phyloP scores from a whole-genome alignment of 148 eudicot genomes.

The Rhododendron mucronatum region DNA sequence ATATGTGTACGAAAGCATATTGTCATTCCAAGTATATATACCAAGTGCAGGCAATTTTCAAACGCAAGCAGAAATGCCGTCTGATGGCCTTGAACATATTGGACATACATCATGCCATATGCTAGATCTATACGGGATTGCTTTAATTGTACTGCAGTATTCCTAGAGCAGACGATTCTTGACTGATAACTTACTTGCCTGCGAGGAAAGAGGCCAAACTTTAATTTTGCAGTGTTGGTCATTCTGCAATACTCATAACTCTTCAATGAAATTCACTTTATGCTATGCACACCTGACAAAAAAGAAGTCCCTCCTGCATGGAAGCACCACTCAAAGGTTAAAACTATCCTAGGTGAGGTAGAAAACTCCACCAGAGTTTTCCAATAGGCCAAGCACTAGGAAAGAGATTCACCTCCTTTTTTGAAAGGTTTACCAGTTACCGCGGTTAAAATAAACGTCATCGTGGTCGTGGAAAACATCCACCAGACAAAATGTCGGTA shows the following conservation, averaged over 20 bases:
- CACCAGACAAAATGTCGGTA: not conserved
- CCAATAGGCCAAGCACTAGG: not conserved
- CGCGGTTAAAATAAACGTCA: not conserved
- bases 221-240: not conserved
- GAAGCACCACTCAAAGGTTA: not conserved
- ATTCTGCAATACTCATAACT: not conserved
- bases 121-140: not conserved
- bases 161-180: not conserved
- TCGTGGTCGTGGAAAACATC: not conserved
- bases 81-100: not conserved
- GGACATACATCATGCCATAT: not conserved
- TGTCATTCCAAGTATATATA: not conserved
- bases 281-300: not conserved
- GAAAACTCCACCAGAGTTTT: not conserved
- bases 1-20: not conserved
- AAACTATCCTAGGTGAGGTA: not conserved
- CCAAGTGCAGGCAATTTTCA: not conserved
- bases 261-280: not conserved
- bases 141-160: too few relatives aligned
- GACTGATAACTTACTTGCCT: not conserved
- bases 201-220: not conserved
- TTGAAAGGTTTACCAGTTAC: not conserved
- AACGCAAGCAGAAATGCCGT: not conserved
- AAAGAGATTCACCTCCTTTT: constrained; percentile 3
- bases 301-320: not conserved